These are phyloP conservation scores for Nymphaea colorata DNA, from an alignment of 164 flowering plant genomes.

Conservation along the genomic window DNA sequence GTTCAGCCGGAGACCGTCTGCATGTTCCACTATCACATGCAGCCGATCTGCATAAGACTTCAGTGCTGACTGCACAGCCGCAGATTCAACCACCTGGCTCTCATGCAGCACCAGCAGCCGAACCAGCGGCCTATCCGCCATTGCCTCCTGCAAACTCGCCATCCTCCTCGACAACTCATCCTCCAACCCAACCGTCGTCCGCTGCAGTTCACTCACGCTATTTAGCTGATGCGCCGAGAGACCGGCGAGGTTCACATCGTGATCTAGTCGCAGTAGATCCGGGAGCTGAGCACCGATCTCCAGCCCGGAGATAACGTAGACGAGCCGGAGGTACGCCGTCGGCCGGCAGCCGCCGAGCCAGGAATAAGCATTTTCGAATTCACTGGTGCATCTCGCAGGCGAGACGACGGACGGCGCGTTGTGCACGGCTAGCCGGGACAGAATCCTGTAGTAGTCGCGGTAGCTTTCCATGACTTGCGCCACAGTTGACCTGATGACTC, in stretches of 20 bases:
- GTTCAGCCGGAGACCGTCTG: slow-evolving; percentile 37
- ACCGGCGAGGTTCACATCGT: slow-evolving; percentile 33
- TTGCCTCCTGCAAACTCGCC: slow-evolving; percentile 45
- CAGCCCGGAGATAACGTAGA: slow-evolving; percentile 51
- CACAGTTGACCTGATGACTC: too few species aligned
- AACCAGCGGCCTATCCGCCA: slow-evolving; percentile 45
- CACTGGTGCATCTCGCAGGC: slow-evolving; percentile 42
- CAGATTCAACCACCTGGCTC: slow-evolving; percentile 7
- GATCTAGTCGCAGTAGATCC: slow-evolving; percentile 28
- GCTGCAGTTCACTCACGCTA: slow-evolving; percentile 33
- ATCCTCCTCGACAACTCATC: slow-evolving; percentile 29
- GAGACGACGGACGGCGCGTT: slow-evolving; percentile 33
- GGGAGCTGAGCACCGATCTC: slow-evolving; percentile 37
- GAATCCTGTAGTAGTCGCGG: slow-evolving; percentile 34
- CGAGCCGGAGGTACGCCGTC: slow-evolving; percentile 52
- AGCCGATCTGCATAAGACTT: slow-evolving; percentile 22
- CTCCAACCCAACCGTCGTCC: slow-evolving; percentile 35
- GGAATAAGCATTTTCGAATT: slow-evolving; percentile 50
- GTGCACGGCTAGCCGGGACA: slow-evolving; percentile 21
- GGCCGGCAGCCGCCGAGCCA: slow-evolving; percentile 90
- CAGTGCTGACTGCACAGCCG: slow-evolving; percentile 24
- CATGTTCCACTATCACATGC: slow-evolving; percentile 20
- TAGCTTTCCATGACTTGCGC: slow-evolving; percentile 32
- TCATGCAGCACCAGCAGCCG: background rate
- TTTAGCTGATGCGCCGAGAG: slow-evolving; percentile 32